Evolutionary conservation across 495 filamentous ascomycete genomes (phyloP).

Genomic region (Aspergillus ostianus): DNA sequence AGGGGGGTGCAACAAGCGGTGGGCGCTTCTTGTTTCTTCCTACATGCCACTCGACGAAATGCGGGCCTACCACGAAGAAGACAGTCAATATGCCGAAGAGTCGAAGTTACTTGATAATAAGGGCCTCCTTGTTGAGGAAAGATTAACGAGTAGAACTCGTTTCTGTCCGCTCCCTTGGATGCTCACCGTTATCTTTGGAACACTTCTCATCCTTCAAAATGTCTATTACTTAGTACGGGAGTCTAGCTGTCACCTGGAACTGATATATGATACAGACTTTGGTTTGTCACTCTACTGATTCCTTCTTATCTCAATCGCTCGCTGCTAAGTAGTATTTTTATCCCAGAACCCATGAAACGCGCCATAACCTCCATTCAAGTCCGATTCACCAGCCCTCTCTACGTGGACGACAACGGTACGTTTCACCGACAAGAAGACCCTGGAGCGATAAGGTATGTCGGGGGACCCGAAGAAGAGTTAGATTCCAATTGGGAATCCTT

Average conservation of each 20-base stretch:
- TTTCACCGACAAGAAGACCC: background rate
- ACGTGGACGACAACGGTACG: background rate
- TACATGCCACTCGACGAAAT: background rate
- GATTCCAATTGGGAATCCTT: background rate
- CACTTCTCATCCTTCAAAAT: background rate
- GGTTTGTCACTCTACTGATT: background rate
- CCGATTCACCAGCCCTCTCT: background rate
- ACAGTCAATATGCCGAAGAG: background rate
- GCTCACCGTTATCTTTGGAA: background rate
- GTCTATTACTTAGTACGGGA: background rate
- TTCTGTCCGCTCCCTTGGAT: background rate
- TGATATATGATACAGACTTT: background rate
- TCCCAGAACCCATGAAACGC: background rate
- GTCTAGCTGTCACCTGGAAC: background rate
- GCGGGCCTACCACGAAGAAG: background rate
- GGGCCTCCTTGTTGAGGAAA: background rate
- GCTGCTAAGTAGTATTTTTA: background rate
- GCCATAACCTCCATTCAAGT: background rate
- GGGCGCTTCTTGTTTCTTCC: background rate
- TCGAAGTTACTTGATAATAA: background rate
- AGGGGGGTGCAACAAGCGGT: background rate
- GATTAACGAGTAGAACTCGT: background rate
- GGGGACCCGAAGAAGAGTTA: background rate
- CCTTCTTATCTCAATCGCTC: background rate
- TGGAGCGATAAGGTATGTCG: background rate